Conservation (phyloP, 768 basidiomycete genomes). For the Neoboletus magnificus region DNA sequence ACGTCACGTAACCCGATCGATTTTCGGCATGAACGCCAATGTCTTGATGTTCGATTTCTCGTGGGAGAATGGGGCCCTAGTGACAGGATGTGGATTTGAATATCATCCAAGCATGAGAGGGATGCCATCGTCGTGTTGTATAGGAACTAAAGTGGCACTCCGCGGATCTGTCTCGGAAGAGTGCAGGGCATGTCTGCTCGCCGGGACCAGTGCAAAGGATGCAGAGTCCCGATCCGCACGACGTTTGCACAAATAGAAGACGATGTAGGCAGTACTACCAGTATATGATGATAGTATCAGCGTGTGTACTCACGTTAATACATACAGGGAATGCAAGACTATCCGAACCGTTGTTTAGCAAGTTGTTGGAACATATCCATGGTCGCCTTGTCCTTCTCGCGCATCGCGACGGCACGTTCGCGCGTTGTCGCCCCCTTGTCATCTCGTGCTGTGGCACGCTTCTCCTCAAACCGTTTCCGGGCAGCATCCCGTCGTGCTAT, state of each 20-base stretch:
- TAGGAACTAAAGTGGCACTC: too few species aligned
- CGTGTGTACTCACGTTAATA: slow-evolving; percentile 11
- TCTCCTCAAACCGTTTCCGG: slow-evolving; percentile 59
- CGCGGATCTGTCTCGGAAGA: neutral
- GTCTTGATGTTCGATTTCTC: too few species aligned
- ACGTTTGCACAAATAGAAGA: too few species aligned
- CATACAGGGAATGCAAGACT: neutral
- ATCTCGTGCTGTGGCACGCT: slow-evolving; percentile 37
- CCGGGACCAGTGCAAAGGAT: neutral
- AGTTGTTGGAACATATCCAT: slow-evolving; percentile 97
- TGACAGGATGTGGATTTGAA: too few species aligned
- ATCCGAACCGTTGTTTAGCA: slow-evolving; percentile 75
- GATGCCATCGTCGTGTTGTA: too few species aligned
- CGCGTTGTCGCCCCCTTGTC: slow-evolving; percentile 50
- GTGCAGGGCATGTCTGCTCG: neutral
- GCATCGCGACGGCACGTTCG: slow-evolving; percentile 61
- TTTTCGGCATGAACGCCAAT: too few species aligned
- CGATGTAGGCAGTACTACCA: too few species aligned
- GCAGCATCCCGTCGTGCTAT: slow-evolving; percentile 73
- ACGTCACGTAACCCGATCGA: too few species aligned
- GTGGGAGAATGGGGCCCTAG: too few species aligned
- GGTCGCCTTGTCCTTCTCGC: slow-evolving; percentile 83
- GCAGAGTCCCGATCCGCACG: too few species aligned
- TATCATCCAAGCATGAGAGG: too few species aligned
- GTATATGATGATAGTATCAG: neutral